Base-by-base conservation (phyloP, 352 stramenopile genomes). In the Phytopythium ostracodes region DNA sequence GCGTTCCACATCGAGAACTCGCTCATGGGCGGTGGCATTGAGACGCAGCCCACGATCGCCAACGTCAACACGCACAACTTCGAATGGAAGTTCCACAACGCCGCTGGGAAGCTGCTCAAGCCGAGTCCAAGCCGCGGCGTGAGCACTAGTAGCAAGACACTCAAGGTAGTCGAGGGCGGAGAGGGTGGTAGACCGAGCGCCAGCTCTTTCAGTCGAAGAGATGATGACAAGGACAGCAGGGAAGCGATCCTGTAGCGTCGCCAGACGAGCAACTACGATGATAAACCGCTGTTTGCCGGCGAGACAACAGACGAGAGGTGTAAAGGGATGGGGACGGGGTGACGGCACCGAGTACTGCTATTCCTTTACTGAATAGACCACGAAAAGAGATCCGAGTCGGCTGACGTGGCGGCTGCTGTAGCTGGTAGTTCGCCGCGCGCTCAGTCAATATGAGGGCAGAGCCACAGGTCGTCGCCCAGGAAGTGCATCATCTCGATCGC, bases 401-500 rank as follows among this genome's bases (percentile, higher is more conserved):
- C 31, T 7, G 11, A 18, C 27, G 47, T 9, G 24, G 25, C 47
- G 18, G 15, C 47, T 12, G 36, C 29, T 54, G 50, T 10, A 42
- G 29, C 18, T 35, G 25, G 25, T 12, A 4, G 14, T 24, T 40
- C 31, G 29, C 24, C 40, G 25, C 33, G 55, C 42, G 40, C 55
- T 63, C 87, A 95, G 55, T 94, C 85, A 54, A 96, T 92, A 59
- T 84, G 80, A 40, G 79, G 64, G 44, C 84, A 89, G 47, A 80
- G 91, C 90, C 93, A 99, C 25, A 99, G 77, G 49, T 98, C 97
- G 79, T 99, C 97, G 38, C 96, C 96, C 25, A 99, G 80, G 83
- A 96, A 98, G 76, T 99, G 97, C 70, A 96, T 81, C 64, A 98
- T 89, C 55, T 99, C 96, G 68, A 99, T 98, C 44, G 89, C 97